These are phyloP conservation scores for Candida nanaspora DNA, from an alignment of 805 yeast genomes.

Conservation along the genomic window DNA sequence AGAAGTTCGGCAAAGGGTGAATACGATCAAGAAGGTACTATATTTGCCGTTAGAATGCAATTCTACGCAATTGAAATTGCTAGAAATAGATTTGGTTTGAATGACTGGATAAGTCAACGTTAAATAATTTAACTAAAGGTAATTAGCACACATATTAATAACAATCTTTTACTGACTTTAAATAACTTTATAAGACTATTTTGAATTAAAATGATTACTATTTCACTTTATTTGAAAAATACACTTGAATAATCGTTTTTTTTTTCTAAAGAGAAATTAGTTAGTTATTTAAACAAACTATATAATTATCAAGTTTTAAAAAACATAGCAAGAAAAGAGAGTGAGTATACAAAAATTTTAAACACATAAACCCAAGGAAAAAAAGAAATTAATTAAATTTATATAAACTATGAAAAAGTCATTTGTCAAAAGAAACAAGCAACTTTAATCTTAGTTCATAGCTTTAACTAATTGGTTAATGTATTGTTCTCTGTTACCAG, in stretches of 20 bases:
- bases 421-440: constrained; percentile 7
- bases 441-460: constrained; percentile 89
- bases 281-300: neutral
- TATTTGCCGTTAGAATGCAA: constrained; percentile 88
- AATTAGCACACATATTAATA: too few species aligned
- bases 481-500: constrained; percentile 97
- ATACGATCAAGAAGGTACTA: constrained; percentile 76
- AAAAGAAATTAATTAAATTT: neutral
- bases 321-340: constrained; percentile 3
- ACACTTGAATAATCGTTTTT: neutral
- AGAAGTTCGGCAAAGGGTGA: constrained; percentile 68
- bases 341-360: constrained; percentile 1
- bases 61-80: constrained; percentile 92
- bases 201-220: too few species aligned
- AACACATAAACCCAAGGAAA: neutral
- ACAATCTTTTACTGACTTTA: too few species aligned
- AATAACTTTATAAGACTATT: too few species aligned
- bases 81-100: constrained; percentile 83
- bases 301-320: constrained; percentile 2
- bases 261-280: too few species aligned
- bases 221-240: neutral
- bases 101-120: constrained; percentile 65
- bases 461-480: constrained; percentile 91
- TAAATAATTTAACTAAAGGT: too few species aligned
- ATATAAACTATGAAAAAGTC: neutral